Base-by-base conservation (phyloP, 2,329 filamentous ascomycete genomes). In the Blastomyces gilchristii region DNA sequence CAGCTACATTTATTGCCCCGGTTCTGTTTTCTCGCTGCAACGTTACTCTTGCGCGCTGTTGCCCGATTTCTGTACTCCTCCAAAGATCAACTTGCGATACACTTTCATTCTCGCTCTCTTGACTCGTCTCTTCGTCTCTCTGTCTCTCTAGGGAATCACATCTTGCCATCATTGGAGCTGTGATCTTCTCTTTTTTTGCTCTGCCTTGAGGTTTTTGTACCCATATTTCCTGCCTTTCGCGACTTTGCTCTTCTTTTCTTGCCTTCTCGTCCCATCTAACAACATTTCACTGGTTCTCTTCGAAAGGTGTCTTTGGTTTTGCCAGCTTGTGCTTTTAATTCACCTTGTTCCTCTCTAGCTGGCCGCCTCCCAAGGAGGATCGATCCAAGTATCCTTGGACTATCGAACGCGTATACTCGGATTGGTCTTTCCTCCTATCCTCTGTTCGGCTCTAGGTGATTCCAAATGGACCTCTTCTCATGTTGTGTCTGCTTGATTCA, bases 401-500 rank as follows among this genome's bases (percentile, higher is more conserved):
- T n/a, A 16, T 43, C 58, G 7, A 49, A 59, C 58, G 28, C 41
- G 28, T 14, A 31, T 31, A 47, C 31, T 52, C 25, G 59, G 50
- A 54, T 53, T 53, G 59, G 59, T 54, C 31, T 25, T 45, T 43
- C 25, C 34, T 61, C 31, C 41, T 41, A 39, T 53, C 22, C 11
- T 45, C 11, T 25, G 8, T 28, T 45, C 14, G 45, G 59, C 59
- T 54, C 31, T 1, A 22, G 34, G 59, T 52, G 59, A 61, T 18
- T 61, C 22, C 47, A 61, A 54, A 61, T 61, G 59, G 59, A 61
- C 59, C 31, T 52, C 34, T 12, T 60, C 37, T 54, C 49, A 22
- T 49, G 58, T 59, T 49, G 43, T 59, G 58, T 59, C 58, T 49
- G 22, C 58, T 59, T 59, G 58, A 59, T 59, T 49, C 58, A 59